Evolutionary conservation across 1,284 basidiomycete genomes (phyloP).

Genomic region (Apiotrichum veenhuisii): DNA sequence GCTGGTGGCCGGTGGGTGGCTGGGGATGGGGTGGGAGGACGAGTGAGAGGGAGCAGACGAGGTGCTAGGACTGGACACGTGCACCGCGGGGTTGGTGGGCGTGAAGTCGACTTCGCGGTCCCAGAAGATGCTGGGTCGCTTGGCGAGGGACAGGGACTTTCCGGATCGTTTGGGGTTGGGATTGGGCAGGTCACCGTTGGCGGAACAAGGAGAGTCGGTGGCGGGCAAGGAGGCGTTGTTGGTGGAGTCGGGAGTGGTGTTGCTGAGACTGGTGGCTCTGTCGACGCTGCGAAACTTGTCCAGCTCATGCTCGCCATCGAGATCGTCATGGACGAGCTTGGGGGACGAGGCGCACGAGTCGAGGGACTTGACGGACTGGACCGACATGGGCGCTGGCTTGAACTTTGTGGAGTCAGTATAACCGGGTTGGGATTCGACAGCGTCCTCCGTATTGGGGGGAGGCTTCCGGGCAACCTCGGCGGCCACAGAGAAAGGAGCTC

Average conservation of each 20-base stretch:
- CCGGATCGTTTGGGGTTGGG: not conserved
- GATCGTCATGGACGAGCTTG: not conserved
- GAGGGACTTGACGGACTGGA: no score
- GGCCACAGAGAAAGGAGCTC: no score
- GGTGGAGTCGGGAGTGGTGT: not conserved
- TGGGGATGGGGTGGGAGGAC: not conserved
- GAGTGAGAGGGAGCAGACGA: not conserved
- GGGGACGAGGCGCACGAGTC: not conserved
- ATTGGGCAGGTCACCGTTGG: not conserved
- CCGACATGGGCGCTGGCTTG: no score
- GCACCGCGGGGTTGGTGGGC: not conserved
- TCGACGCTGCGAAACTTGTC: not conserved
- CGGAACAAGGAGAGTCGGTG: not conserved
- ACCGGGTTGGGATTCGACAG: no score
- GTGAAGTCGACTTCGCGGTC: not conserved
- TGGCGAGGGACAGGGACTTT: not conserved
- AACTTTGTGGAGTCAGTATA: no score
- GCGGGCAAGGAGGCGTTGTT: not conserved
- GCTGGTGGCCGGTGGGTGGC: not conserved
- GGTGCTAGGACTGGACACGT: not conserved
- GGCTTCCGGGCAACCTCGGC: no score
- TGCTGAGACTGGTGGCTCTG: not conserved
- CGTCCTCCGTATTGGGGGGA: no score
- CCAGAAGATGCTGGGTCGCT: not conserved
- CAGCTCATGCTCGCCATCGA: not conserved